These are phyloP conservation scores for Mycena rosella DNA, from an alignment of 768 basidiomycete genomes.

Conservation along the genomic window DNA sequence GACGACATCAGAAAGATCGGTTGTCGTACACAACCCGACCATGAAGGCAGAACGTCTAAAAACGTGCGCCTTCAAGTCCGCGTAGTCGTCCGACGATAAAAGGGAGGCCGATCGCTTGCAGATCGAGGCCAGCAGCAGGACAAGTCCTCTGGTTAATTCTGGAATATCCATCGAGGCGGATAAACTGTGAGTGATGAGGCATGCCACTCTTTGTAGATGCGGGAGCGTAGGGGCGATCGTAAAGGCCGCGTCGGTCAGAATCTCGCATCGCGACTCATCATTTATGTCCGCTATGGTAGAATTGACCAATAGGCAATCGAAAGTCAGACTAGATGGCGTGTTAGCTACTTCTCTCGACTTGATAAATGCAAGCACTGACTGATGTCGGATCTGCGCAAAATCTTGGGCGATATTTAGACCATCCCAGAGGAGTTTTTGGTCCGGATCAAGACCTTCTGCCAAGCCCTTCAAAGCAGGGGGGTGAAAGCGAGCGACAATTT, in stretches of 20 bases:
- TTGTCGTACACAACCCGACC: conserved; percentile 49
- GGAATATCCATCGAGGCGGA: conserved; percentile 35
- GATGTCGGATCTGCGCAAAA: conserved; percentile 37
- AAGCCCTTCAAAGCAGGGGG: conserved; percentile 57
- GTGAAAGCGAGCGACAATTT: conserved; percentile 56
- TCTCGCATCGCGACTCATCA: conserved; percentile 45
- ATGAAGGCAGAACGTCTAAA: conserved; percentile 52
- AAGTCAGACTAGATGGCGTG: conserved; percentile 43
- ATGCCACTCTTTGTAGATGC: conserved; percentile 52
- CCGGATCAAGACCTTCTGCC: conserved; percentile 58
- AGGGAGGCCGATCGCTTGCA: conserved; percentile 42
- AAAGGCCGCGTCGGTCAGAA: conserved; percentile 53
- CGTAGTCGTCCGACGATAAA: conserved; percentile 48
- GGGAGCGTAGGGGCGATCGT: conserved; percentile 38
- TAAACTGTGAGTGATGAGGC: conserved; percentile 54
- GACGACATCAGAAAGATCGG: conserved; percentile 40
- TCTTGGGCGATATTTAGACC: conserved; percentile 45
- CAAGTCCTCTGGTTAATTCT: conserved; percentile 45
- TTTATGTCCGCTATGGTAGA: conserved; percentile 41
- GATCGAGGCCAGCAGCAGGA: conserved; percentile 57
- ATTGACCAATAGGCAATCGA: conserved; percentile 62
- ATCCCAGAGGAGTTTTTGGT: conserved; percentile 57
- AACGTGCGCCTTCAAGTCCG: conserved; percentile 54
- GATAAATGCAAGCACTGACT: conserved; percentile 43
- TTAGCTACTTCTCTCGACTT: neutral